Base-by-base conservation (phyloP, 495 filamentous ascomycete genomes). In the Sporormia fimetaria region DNA sequence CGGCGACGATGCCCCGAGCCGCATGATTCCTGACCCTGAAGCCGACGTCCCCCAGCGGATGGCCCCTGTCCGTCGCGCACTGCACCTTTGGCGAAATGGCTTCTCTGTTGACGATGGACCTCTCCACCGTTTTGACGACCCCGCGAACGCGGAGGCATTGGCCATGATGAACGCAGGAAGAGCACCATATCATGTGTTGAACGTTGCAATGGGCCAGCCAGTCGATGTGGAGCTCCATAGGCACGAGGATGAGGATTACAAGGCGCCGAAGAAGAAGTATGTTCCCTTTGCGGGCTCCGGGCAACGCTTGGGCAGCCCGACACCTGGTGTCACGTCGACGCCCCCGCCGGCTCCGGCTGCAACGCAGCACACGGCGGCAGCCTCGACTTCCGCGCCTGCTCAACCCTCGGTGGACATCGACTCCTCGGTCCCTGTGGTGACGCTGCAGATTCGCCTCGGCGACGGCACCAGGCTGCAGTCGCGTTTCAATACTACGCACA, bases 61-160 rank as follows among this genome's bases (percentile, higher is more conserved):
- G 4, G 63, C 65, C 38, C 62, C 70, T n/a, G 73, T 74, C 9
- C 70, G 73, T 27, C 75, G 87, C 26, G 74, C 73, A 12, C 70
- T 98, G 26, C 87, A 94, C 52, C 79, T 98, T 45, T 98, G 90
- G 90, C 66, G 70, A 10, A 82, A 98, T 61, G 90, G 90, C 2
- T 94, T 96, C 55, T 94, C 85, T 31, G 78, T 98, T 24, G 92
- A 95, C 48, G 87, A 96, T 54, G 90, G 90, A 14, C 76, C 80
- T n/a, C 75, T 98, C 6, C 86, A 76, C 54, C 75, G 81, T 22
- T 87, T 84, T 40, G 83, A 93, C 51, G 87, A 96, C 57, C 86
- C 90, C 11, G 74, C 73, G 4, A 93, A 95, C 54, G 75, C 77
- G 14, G 74, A 74, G 18, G 83, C 86, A 38, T 66, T 98, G 15